phyloP scores from a whole-genome alignment of 1,284 basidiomycete genomes.

The Caloboletus firmus region DNA sequence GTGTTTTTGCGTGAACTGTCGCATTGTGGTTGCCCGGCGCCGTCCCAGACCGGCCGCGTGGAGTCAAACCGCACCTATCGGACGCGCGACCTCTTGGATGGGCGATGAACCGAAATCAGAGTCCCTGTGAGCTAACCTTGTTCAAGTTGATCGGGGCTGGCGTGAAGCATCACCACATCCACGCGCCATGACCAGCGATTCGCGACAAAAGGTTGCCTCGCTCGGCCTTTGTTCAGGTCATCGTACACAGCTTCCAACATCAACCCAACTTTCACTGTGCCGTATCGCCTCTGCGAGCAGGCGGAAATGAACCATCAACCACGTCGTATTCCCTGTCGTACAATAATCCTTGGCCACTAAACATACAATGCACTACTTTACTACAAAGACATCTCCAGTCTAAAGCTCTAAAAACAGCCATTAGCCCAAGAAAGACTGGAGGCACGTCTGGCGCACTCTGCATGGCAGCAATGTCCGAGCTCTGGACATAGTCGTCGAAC shows the following conservation, averaged over 20 bases:
- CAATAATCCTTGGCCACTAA: conserved; percentile 7
- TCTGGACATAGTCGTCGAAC: conserved; percentile 96
- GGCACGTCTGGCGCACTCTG: conserved; percentile 60
- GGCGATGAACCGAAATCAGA: conserved; percentile 4
- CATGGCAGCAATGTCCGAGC: conserved; percentile 88
- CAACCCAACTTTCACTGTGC: background rate
- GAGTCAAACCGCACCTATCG: conserved; percentile 20
- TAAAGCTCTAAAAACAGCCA: conserved; percentile 23
- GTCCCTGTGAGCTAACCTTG: conserved; percentile 38
- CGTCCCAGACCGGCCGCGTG: conserved; percentile 17
- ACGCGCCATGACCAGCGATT: conserved; percentile 8
- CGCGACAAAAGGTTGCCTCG: conserved; percentile 3
- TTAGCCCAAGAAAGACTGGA: conserved; percentile 7
- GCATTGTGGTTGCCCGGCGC: conserved; percentile 20
- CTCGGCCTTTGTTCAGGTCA: conserved; percentile 20
- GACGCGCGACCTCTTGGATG: conserved; percentile 14
- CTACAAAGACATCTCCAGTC: background rate
- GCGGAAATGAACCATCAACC: too few species aligned
- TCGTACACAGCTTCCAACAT: conserved; percentile 22
- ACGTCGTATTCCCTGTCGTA: conserved; percentile 1
- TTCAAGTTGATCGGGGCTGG: conserved; percentile 25
- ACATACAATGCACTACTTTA: conserved; percentile 9
- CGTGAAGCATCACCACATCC: conserved; percentile 7
- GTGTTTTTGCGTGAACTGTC: conserved; percentile 15
- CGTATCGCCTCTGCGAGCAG: conserved; percentile 7